Base-by-base conservation (phyloP, 352 stramenopile genomes). In the Blastocystis sp. region DNA sequence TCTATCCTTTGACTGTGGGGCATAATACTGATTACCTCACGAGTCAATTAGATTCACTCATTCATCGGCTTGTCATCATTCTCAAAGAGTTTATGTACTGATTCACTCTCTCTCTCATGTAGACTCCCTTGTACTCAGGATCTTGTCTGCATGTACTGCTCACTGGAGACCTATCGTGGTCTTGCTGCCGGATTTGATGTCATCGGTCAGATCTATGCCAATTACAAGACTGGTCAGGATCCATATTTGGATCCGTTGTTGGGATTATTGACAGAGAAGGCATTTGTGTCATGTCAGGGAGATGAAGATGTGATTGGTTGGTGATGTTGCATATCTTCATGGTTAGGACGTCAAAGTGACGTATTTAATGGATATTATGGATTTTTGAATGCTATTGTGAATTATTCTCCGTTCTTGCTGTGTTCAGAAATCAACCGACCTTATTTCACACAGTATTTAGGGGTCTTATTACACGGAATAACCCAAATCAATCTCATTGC, bases 241-340 rank as follows among this genome's bases (percentile, higher is more conserved):
- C 49, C 49, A n/a, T 27, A 46, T 29, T n/a, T 83, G 16, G 71
- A 83, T 56, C 71, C 32, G 32, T n/a, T 83, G 21, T n/a, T 83
- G 21, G 29, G 42, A 16, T 16, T 43, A 19, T 35, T 83, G 27
- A 83, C 71, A 16, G 46, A 83, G 12, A 52, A 65, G 3, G 49
- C 49, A n/a, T 83, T 66, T 32, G 14, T 56, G 4, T n/a, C 32
- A 6, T 42, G 49, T 49, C 29, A 49, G 1, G 69, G 69, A 59
- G 69, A 80, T 59, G 69, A 80, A 61, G 69, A 80, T 32, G 46
- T 61, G 14, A 56, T 61, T 35, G 42, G 71, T 65, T n/a, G 56
- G 5, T 66, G 14, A 42, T 35, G 27, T 32, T 14, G 24, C n/a
- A 32, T n/a, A 11, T 27, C n/a, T 32, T 66, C 9, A 37, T 24